These are phyloP conservation scores for Cicer pinnatifidum DNA, from an alignment of 306 rosid species.

Conservation along the genomic window DNA sequence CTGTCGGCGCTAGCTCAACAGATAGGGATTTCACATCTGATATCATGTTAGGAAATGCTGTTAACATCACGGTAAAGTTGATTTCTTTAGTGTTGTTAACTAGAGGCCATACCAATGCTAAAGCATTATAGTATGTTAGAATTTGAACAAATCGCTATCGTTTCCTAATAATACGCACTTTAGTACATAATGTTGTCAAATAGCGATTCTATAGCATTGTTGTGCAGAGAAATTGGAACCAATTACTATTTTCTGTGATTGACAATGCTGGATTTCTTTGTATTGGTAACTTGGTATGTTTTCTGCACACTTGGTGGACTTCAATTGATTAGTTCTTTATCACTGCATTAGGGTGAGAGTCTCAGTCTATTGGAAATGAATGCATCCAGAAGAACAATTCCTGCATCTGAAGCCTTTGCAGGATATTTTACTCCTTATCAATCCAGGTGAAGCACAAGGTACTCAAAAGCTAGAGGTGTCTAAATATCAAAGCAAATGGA, in stretches of 20 bases:
- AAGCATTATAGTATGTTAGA: no score
- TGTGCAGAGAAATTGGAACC: no score
- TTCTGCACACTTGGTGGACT: constrained; percentile 12
- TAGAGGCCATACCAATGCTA: no score
- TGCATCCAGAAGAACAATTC: constrained; percentile 58
- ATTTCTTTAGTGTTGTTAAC: background rate
- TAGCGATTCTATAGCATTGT: no score
- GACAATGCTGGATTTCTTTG: background rate
- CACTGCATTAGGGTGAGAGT: constrained; percentile 66
- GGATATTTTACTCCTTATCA: constrained; percentile 88
- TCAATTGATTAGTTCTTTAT: constrained; percentile 36
- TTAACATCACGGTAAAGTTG: constrained; percentile 61
- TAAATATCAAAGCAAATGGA: constrained; percentile 38
- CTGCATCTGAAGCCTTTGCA: constrained; percentile 72
- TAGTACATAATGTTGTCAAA: no score
- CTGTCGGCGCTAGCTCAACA: constrained; percentile 80
- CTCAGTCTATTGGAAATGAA: constrained; percentile 64
- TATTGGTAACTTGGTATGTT: constrained; percentile 6
- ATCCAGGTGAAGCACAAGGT: constrained; percentile 93
- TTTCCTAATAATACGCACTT: no score
- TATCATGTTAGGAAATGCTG: constrained; percentile 57
- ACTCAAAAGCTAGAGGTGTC: constrained; percentile 50
- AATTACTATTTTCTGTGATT: no score
- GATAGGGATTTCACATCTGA: constrained; percentile 80
- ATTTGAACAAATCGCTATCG: no score